A percentile compares a stretch with the other conserved stretches of the same genome.
These are phyloP conservation scores for Fusarium buharicum DNA, from an alignment of 2,329 filamentous ascomycete genomes.

Conservation along the genomic window DNA sequence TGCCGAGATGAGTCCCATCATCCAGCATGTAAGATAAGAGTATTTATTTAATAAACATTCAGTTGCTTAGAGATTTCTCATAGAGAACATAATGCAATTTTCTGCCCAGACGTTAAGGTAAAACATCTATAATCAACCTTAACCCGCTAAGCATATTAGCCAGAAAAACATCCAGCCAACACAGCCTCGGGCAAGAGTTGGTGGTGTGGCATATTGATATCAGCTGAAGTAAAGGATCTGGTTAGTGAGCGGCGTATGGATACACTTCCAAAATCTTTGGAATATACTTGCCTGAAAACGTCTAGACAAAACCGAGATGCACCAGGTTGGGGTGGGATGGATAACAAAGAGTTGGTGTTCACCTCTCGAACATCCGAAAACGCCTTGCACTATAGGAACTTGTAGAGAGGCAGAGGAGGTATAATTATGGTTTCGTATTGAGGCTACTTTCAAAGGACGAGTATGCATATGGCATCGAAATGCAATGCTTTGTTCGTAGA, in stretches of 20 bases:
- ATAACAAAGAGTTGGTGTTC: background rate
- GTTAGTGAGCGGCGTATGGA: background rate
- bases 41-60: no score
- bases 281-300: background rate
- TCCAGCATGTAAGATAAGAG: no score
- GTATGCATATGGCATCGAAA: background rate
- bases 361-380: no score
- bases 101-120: no score
- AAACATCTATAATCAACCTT: background rate
- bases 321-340: background rate
- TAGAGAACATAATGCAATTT: no score
- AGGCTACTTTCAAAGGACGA: no score
- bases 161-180: constrained; percentile 6
- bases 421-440: no score
- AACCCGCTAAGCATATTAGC: constrained; percentile 9
- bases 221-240: background rate
- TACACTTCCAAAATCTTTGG: constrained; percentile 6
- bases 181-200: constrained; percentile 4
- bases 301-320: background rate
- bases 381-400: no score
- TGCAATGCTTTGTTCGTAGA: background rate
- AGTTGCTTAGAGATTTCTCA: no score
- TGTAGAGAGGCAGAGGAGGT: no score
- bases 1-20: no score
- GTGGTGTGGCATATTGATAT: background rate